phyloP scores from a whole-genome alignment of 106 monocot genomes.

The Agapanthus africanus region DNA sequence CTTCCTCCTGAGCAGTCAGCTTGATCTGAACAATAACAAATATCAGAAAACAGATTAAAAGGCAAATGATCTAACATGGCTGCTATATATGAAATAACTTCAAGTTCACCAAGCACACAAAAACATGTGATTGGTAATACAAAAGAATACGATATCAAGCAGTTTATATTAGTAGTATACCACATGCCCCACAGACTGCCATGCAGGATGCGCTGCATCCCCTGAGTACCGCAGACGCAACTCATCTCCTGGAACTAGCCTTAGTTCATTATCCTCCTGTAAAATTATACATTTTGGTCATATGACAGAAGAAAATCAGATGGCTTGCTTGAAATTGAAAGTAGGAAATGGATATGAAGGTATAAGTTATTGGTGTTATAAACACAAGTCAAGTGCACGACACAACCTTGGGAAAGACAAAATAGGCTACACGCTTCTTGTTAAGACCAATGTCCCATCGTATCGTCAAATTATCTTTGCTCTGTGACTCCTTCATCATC shows the following conservation, averaged over 20 bases:
- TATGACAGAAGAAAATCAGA: neutral
- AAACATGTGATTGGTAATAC: neutral
- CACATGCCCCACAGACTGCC: slow-evolving; percentile 99
- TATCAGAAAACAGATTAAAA: neutral
- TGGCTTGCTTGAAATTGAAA: neutral
- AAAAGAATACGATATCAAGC: neutral
- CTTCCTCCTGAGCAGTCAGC: slow-evolving; percentile 96
- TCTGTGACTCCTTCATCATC: slow-evolving; percentile 99
- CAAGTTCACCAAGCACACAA: neutral
- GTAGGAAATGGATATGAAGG: neutral
- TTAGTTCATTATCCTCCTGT: slow-evolving; percentile 97
- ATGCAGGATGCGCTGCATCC: slow-evolving; percentile 83
- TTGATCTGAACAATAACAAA: slow-evolving; percentile 62
- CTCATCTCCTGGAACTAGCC: slow-evolving; percentile 99
- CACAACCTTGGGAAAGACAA: slow-evolving; percentile 96
- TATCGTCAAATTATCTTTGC: slow-evolving; percentile 86
- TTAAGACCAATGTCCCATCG: slow-evolving; percentile 99
- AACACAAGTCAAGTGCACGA: neutral
- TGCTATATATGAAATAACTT: neutral
- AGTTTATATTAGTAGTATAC: no score
- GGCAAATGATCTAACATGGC: neutral
- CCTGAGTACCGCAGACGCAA: slow-evolving; percentile 86
- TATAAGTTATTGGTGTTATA: neutral
- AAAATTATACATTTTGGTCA: slow-evolving; percentile 10
- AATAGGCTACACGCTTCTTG: slow-evolving; percentile 95